Evolutionary conservation across 2,329 filamentous ascomycete species (phyloP), one percentile per base, ranked within the genome.

Genomic region (Paradendryphiella salina): DNA sequence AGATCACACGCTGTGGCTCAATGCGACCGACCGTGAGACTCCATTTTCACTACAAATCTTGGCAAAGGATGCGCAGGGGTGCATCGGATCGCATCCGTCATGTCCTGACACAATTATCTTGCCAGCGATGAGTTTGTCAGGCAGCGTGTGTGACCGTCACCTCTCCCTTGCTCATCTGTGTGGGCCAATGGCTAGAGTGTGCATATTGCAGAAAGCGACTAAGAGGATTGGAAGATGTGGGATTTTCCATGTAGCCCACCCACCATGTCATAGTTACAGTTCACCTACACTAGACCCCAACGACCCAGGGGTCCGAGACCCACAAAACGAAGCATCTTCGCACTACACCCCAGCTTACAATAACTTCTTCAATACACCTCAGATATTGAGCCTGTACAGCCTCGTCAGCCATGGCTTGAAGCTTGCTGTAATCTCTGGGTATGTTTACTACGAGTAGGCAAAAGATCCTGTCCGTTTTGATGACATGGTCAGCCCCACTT

Each of bases 401-500:
- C 26, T 14, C 14, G n/a, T 28, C 26, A 36, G 14, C 18, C 11
- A 36, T 14, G 20, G 7, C 15, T 23, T 15, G 32, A 13, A 13
- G 36, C 33, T 14, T 42, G 29, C 17, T 20, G 8, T 35, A 32
- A 13, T 15, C 33, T 36, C 58, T 53, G 64, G 63, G 55, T 48
- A 13, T 33, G 21, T 56, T 67, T 55, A 33, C 64, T 57, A 47
- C 18, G 60, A 59, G 48, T 28, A 60, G 66, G 35, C 43, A 61
- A 44, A 34, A 35, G 46, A 53, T 53, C 57, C 56, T 43, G 42
- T 38, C 52, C 18, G 31, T 39, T 46, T 46, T 40, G 46, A 32
- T 54, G 51, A 59, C 53, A 62, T 50, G 41, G 38, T 51, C 52
- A 57, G 59, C 63, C 63, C 63, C 62, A 62, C 63, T 62, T 67